Percentiles rank a stretch among this genome's conserved stretches.
Evolutionary conservation across 2,329 filamentous ascomycete species (phyloP).

Genomic region (Cladorrhinum sp.): DNA sequence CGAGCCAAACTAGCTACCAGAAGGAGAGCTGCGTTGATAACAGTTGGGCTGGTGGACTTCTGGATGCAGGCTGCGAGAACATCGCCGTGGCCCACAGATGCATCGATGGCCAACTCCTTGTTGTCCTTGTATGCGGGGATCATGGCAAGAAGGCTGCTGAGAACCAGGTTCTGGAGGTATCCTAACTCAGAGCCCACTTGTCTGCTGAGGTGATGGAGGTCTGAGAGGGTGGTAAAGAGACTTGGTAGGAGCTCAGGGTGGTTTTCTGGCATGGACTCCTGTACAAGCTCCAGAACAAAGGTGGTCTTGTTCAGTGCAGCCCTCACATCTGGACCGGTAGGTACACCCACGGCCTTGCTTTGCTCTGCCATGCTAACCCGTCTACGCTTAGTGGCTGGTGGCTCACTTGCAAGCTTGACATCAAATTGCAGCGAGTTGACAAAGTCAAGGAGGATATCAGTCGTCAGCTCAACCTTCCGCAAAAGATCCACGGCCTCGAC

Average conservation of each 20-base stretch:
- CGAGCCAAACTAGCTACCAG: slow-evolving; percentile 83
- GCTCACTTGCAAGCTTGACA: slow-evolving; percentile 68
- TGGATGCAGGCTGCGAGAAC: slow-evolving; percentile 92
- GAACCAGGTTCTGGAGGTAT: slow-evolving; percentile 81
- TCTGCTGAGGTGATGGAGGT: slow-evolving; percentile 79
- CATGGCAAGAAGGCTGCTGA: slow-evolving; percentile 79
- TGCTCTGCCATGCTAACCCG: slow-evolving; percentile 72
- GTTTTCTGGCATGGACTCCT: slow-evolving; percentile 70
- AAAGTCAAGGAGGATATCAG: slow-evolving; percentile 68
- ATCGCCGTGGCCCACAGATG: slow-evolving; percentile 79
- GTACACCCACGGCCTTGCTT: slow-evolving; percentile 56
- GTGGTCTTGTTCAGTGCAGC: slow-evolving; percentile 73
- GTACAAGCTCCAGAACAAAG: slow-evolving; percentile 83
- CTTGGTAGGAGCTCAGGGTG: slow-evolving; percentile 74
- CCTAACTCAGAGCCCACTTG: slow-evolving; percentile 82
- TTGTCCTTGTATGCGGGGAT: slow-evolving; percentile 70
- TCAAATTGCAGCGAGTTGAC: slow-evolving; percentile 71
- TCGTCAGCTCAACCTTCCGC: slow-evolving; percentile 69
- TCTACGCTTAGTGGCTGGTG: slow-evolving; percentile 73
- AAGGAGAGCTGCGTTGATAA: slow-evolving; percentile 87
- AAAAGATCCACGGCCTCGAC: slow-evolving; percentile 69
- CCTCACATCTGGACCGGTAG: slow-evolving; percentile 63
- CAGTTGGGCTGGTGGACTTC: slow-evolving; percentile 84
- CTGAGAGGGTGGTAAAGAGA: slow-evolving; percentile 80
- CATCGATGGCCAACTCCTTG: slow-evolving; percentile 65